Evolutionary conservation across 208 protist genomes (phyloP).

Genomic region (Wallacemonas sp.): DNA sequence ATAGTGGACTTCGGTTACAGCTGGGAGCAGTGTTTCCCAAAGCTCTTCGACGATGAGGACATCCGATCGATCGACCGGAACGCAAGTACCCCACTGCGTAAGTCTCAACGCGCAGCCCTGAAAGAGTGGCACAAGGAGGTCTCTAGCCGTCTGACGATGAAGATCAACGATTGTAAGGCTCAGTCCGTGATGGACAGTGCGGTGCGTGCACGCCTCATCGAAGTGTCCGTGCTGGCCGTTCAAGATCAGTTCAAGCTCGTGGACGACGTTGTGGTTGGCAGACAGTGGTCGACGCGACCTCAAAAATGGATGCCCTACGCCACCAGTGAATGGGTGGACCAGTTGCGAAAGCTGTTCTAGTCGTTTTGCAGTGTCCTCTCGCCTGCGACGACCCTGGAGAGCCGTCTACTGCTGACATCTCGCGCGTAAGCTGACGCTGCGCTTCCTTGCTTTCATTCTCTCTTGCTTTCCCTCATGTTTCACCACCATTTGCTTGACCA

Average conservation of each 20-base stretch:
- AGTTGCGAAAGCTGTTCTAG: constrained; percentile 59
- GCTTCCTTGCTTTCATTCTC: too few species aligned
- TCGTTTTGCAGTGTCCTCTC: neutral
- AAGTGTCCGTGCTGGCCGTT: constrained; percentile 46
- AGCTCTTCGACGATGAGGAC: constrained; percentile 22
- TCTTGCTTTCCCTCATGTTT: constrained; percentile 6
- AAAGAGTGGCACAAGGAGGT: constrained; percentile 70
- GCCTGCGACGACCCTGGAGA: too few species aligned
- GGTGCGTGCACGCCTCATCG: constrained; percentile 55
- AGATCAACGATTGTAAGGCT: constrained; percentile 49
- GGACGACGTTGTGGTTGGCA: constrained; percentile 42
- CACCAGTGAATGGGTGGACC: constrained; percentile 43
- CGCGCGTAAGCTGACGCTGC: neutral
- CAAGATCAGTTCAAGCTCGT: constrained; percentile 41
- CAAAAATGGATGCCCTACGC: constrained; percentile 61
- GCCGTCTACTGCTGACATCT: too few species aligned
- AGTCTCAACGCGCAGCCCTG: constrained; percentile 67
- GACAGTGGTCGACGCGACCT: constrained; percentile 62
- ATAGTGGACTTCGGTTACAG: constrained; percentile 65
- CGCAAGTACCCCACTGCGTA: constrained; percentile 32
- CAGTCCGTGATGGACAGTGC: constrained; percentile 56
- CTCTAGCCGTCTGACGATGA: constrained; percentile 22
- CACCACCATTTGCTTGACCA: neutral
- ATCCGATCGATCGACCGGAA: constrained; percentile 35
- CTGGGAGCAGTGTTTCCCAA: constrained; percentile 74